A percentile compares a stretch with the other conserved stretches of the same genome.
Evolutionary conservation across 1,139 yeast species (phyloP).

Genomic region (Debaryomyces singareniensis): DNA sequence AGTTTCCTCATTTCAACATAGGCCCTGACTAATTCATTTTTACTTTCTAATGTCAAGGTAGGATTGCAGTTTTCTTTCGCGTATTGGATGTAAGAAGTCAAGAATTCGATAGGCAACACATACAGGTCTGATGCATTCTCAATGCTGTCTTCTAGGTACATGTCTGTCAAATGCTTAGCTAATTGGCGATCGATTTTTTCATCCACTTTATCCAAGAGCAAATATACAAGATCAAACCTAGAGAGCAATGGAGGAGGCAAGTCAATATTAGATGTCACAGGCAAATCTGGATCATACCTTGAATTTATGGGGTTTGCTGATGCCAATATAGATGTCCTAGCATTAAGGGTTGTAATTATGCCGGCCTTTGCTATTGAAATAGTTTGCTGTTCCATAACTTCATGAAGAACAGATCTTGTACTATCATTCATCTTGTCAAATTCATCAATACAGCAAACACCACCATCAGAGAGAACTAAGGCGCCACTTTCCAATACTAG

Average conservation of each 20-base stretch:
- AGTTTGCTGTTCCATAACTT: conserved; percentile 99
- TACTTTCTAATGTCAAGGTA: conserved; percentile 69
- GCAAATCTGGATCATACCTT: conserved; percentile 84
- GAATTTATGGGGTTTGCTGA: conserved; percentile 98
- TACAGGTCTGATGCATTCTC: conserved; percentile 61
- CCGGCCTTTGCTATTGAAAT: conserved; percentile 98
- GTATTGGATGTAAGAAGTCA: conserved; percentile 84
- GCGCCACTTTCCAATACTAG: conserved; percentile 96
- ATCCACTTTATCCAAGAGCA: conserved; percentile 89
- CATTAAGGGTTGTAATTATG: conserved; percentile 91
- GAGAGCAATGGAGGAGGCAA: conserved; percentile 93
- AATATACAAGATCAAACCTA: conserved; percentile 88
- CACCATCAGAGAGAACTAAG: conserved; percentile 92
- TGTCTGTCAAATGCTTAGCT: conserved; percentile 84
- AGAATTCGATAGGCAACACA: conserved; percentile 77
- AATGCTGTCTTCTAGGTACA: conserved; percentile 87
- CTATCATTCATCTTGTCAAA: conserved; percentile 96
- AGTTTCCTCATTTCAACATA: conserved; percentile 92
- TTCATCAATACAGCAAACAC: conserved; percentile 98
- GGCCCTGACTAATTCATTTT: conserved; percentile 77
- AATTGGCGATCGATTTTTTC: conserved; percentile 76
- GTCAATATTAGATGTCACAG: conserved; percentile 92
- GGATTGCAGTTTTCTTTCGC: conserved; percentile 84
- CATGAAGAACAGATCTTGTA: conserved; percentile 91
- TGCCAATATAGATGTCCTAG: conserved; percentile 91